Evolutionary conservation across 1,284 basidiomycete genomes (phyloP), one percentile per base, ranked within the genome.

Genomic region (Puccinia polysora): DNA sequence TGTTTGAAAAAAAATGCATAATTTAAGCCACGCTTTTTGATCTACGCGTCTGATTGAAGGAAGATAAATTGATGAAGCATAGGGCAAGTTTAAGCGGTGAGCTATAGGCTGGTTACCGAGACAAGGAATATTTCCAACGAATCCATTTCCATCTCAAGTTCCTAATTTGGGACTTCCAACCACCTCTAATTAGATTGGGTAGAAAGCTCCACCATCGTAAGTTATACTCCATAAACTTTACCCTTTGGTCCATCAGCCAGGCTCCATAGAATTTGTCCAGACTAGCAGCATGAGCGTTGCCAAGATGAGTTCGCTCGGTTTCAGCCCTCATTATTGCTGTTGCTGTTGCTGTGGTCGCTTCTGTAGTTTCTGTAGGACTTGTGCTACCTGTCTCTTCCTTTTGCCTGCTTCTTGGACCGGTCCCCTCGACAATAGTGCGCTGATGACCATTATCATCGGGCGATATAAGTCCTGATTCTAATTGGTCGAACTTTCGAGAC

Each of bases 401-500:
- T n/a, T n/a, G n/a, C n/a, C n/a, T n/a, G n/a, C n/a, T n/a, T n/a
- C n/a, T n/a, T n/a, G n/a, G n/a, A n/a, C n/a, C n/a, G n/a, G n/a
- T n/a, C 40, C 49, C n/a, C n/a, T n/a, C n/a, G n/a, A n/a, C n/a
- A n/a, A n/a, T n/a, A n/a, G n/a, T n/a, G 64, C 55, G 20, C 68
- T n/a, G n/a, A n/a, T n/a, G n/a, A n/a, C n/a, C n/a, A n/a, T n/a
- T n/a, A n/a, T n/a, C n/a, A n/a, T n/a, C n/a, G n/a, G n/a, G 49
- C 34, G 28, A 36, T 30, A 53, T 58, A n/a, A 65, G 65, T 23
- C 28, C 63, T 14, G n/a, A 30, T 65, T 76, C 58, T 7, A 53
- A 60, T 25, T 73, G 32, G 43, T 75, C 71, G 70, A 77, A 78
- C 30, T 56, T 18, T 1, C 73, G 58, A 64, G 77, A 77, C 28